These are phyloP conservation scores for Fusarium continuum DNA, from an alignment of 2,329 filamentous ascomycete genomes.

Conservation along the genomic window DNA sequence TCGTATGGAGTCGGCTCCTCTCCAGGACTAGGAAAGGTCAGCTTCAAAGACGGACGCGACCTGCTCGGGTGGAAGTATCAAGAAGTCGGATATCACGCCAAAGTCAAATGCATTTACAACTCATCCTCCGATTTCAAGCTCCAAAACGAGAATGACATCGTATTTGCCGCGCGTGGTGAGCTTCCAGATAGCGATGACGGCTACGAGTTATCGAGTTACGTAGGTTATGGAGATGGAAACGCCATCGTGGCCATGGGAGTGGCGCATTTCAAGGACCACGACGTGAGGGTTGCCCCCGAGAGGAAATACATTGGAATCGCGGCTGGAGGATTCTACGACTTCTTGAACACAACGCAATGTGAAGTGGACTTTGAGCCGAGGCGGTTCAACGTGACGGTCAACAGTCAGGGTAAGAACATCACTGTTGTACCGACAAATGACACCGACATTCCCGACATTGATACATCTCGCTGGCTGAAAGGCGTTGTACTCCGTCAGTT, in stretches of 20 bases:
- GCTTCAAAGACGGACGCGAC: constrained; percentile 6
- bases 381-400: constrained; percentile 9
- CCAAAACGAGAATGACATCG: not conserved
- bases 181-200: constrained; percentile 19
- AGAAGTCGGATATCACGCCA: constrained; percentile 47
- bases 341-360: constrained; percentile 2
- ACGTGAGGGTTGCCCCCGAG: not conserved
- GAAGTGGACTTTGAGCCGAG: constrained; percentile 14
- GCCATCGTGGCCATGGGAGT: constrained; percentile 13
- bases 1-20: constrained; percentile 43
- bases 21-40: constrained; percentile 29
- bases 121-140: constrained; percentile 43
- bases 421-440: constrained; percentile 11
- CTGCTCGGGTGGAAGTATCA: constrained; percentile 45
- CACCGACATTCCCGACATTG: constrained; percentile 1
- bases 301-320: constrained; percentile 12
- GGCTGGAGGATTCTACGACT: not conserved
- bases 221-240: constrained; percentile 4
- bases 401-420: constrained; percentile 6
- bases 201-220: not conserved
- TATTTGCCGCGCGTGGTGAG: not conserved
- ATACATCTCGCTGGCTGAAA: constrained; percentile 6
- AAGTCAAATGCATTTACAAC: constrained; percentile 51
- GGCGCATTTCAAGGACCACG: constrained; percentile 8
- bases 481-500: constrained; percentile 45